phyloP scores from a whole-genome alignment of 371 early-diverging fungal species.

The Mortierella sp. region DNA sequence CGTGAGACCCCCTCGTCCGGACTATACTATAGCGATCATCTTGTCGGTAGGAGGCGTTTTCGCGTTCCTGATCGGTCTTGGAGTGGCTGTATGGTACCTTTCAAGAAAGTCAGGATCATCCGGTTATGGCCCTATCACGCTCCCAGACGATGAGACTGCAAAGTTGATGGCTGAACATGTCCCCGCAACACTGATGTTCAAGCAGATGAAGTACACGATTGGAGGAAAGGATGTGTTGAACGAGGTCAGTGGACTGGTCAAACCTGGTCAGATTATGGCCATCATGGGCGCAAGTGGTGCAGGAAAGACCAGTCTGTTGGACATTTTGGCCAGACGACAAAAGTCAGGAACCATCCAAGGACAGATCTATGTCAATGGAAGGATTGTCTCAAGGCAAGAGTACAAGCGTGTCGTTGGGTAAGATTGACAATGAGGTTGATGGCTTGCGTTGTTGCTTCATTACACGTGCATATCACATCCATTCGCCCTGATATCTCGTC shows the following conservation, averaged over 20 bases:
- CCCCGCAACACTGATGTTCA: conserved; percentile 75
- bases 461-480: no score
- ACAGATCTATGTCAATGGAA: conserved; percentile 54
- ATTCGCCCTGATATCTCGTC: no score
- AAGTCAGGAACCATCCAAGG: conserved; percentile 81
- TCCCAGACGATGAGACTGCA: conserved; percentile 70
- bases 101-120: conserved; percentile 57
- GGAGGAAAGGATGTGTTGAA: conserved; percentile 56
- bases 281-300: conserved; percentile 89
- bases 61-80: conserved; percentile 63
- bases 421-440: no score
- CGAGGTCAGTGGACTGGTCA: conserved; percentile 57
- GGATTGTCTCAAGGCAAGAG: conserved; percentile 56
- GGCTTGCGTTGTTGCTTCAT: no score
- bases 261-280: conserved; percentile 79
- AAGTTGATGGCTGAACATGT: conserved; percentile 81
- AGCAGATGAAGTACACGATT: conserved; percentile 70
- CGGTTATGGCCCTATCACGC: conserved; percentile 51
- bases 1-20: conserved; percentile 63
- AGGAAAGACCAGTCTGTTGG: conserved; percentile 90
- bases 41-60: conserved; percentile 69
- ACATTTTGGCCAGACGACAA: conserved; percentile 83
- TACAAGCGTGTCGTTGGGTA: no score
- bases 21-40: conserved; percentile 68
- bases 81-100: conserved; percentile 56